These are phyloP conservation scores for Apiotrichum mycotoxinovorans DNA, from an alignment of 1,284 basidiomycete genomes.

Conservation along the genomic window DNA sequence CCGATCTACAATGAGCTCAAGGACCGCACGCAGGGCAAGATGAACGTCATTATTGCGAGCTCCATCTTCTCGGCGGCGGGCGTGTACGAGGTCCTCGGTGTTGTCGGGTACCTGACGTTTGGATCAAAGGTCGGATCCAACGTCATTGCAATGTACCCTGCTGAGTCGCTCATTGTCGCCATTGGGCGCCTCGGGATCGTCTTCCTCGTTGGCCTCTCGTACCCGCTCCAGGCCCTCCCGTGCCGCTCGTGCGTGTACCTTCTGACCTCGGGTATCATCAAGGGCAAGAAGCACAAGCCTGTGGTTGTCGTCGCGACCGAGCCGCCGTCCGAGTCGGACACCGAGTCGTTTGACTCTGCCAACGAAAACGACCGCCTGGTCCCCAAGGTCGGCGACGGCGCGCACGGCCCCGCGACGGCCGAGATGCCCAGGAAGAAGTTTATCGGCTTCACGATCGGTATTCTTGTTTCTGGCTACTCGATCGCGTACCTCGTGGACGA, in stretches of 20 bases:
- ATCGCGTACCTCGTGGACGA: slow-evolving; percentile 81
- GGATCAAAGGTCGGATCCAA: slow-evolving; percentile 84
- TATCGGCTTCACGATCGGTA: slow-evolving; percentile 65
- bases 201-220: slow-evolving; percentile 81
- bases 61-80: slow-evolving; percentile 76
- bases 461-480: slow-evolving; percentile 61
- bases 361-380: slow-evolving; percentile 43
- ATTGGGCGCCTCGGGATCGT: slow-evolving; percentile 91
- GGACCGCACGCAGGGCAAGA: slow-evolving; percentile 71
- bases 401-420: slow-evolving; percentile 48
- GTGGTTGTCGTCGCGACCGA: slow-evolving; percentile 6
- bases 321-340: slow-evolving; percentile 14
- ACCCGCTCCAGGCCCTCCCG: slow-evolving; percentile 89
- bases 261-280: slow-evolving; percentile 53
- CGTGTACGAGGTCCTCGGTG: slow-evolving; percentile 62
- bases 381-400: slow-evolving; percentile 53
- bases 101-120: slow-evolving; percentile 85
- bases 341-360: slow-evolving; percentile 15
- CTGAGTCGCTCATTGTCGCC: slow-evolving; percentile 85
- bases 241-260: slow-evolving; percentile 91
- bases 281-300: slow-evolving; percentile 23
- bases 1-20: slow-evolving; percentile 91
- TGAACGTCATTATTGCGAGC: slow-evolving; percentile 81
- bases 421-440: slow-evolving; percentile 75
- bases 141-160: slow-evolving; percentile 73